phyloP scores from a whole-genome alignment of 2,329 filamentous ascomycete genomes.

The Leptographium wingfieldii region DNA sequence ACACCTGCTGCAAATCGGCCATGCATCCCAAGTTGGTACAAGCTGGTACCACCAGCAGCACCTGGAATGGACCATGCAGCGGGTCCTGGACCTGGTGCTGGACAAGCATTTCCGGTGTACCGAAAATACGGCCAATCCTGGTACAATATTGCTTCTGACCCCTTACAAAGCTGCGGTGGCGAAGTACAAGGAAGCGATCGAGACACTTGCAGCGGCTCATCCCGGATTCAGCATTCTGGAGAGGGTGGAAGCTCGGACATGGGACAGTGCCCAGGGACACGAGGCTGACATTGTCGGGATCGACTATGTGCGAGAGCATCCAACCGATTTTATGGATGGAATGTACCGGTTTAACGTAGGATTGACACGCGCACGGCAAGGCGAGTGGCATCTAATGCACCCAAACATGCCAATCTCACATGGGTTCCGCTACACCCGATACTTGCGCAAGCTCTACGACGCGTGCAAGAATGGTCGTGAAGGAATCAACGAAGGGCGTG shows the following conservation, averaged over 20 bases:
- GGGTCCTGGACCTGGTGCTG: conserved; percentile 19
- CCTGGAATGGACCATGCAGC: conserved; percentile 23
- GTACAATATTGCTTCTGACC: conserved; percentile 30
- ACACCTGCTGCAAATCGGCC: conserved; percentile 8
- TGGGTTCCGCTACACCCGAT: conserved; percentile 5
- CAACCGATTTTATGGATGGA: conserved; percentile 29
- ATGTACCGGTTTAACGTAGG: conserved; percentile 32
- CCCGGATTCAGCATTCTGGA: conserved; percentile 8
- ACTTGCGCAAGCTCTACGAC: conserved; percentile 10
- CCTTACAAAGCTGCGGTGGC: conserved; percentile 27
- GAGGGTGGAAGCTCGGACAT: conserved; percentile 28
- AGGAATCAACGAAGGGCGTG: conserved; percentile 8
- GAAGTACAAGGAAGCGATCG: conserved; percentile 20
- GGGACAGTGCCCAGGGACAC: conserved; percentile 33
- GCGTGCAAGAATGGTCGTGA: conserved; percentile 5
- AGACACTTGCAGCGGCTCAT: conserved; percentile 16
- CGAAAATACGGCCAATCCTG: conserved; percentile 14
- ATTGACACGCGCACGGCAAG: conserved; percentile 30
- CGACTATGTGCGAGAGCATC: conserved; percentile 29
- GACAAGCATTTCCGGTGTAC: conserved; percentile 21
- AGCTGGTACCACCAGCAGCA: conserved; percentile 30
- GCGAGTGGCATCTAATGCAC: conserved; percentile 33
- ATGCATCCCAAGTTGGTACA: conserved; percentile 14
- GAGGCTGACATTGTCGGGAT: conserved; percentile 35
- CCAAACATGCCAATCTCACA: conserved; percentile 16